Evolutionary conservation across 2,329 filamentous ascomycete genomes (phyloP).

Genomic region (Fusarium citri): DNA sequence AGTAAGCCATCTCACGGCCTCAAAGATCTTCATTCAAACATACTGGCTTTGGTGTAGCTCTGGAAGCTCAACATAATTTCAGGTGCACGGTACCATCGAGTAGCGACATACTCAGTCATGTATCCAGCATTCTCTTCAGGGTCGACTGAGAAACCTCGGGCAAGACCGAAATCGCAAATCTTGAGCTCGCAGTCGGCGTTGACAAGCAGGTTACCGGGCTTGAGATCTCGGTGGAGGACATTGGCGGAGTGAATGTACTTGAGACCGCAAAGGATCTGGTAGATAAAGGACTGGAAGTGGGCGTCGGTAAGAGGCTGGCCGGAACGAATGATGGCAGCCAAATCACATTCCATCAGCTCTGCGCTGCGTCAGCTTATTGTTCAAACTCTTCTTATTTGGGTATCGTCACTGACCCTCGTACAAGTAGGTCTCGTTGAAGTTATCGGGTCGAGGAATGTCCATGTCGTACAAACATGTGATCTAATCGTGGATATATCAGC

Average conservation of each 20-base stretch:
- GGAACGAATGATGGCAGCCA: slow-evolving; percentile 97
- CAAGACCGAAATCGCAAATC: slow-evolving; percentile 98
- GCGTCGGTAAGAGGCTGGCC: slow-evolving; percentile 97
- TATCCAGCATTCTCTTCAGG: slow-evolving; percentile 98
- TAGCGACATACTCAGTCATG: slow-evolving; percentile 99
- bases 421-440: slow-evolving; percentile 99
- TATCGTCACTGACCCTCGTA: slow-evolving; percentile 81
- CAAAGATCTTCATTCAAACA: slow-evolving; percentile 55
- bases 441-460: slow-evolving; percentile 97
- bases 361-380: slow-evolving; percentile 38
- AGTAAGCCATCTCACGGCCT: slow-evolving; percentile 11
- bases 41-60: slow-evolving; percentile 99
- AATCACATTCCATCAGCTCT: slow-evolving; percentile 99
- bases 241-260: slow-evolving; percentile 99
- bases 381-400: slow-evolving; percentile 3
- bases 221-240: slow-evolving; percentile 94
- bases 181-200: slow-evolving; percentile 99
- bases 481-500: slow-evolving; percentile 58
- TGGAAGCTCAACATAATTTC: slow-evolving; percentile 99
- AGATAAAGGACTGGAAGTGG: slow-evolving; percentile 99
- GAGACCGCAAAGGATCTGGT: slow-evolving; percentile 97
- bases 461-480: slow-evolving; percentile 99
- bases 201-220: slow-evolving; percentile 95
- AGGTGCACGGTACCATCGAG: slow-evolving; percentile 92
- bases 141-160: slow-evolving; percentile 95